Evolutionary conservation across 1,139 yeast species (phyloP).

Genomic region (Eremothecium sinecaudum): DNA sequence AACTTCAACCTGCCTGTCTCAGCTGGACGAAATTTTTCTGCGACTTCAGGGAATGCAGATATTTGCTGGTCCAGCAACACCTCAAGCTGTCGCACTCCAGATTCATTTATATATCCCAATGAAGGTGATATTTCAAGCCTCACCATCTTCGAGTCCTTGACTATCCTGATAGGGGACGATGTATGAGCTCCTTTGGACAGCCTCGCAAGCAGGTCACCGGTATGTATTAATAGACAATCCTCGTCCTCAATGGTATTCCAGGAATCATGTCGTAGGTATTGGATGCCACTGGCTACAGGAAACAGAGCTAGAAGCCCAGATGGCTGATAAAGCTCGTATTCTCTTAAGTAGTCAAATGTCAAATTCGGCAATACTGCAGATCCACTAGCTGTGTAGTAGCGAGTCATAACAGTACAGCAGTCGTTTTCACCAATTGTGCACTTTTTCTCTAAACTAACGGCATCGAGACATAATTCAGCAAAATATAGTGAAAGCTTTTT

Average conservation of each 20-base stretch:
- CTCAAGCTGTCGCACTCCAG: conserved; percentile 11
- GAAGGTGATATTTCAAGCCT: conserved; percentile 21
- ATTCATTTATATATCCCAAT: conserved; percentile 10
- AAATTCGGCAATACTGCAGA: conserved; percentile 5
- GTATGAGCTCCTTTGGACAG: conserved; percentile 20
- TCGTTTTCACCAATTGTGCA: conserved; percentile 7
- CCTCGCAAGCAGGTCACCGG: conserved; percentile 20
- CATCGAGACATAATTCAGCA: conserved; percentile 16
- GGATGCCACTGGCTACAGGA: conserved; percentile 22
- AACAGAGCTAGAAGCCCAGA: conserved; percentile 23
- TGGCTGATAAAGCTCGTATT: conserved; percentile 13
- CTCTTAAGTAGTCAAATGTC: conserved; percentile 15
- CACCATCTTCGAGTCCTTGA: conserved; percentile 14
- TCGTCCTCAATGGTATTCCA: conserved; percentile 24
- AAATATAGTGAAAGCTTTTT: conserved; percentile 20
- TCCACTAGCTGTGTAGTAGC: conserved; percentile 13
- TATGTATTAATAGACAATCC: conserved; percentile 26
- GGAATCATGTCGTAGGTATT: conserved; percentile 20
- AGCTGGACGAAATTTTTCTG: conserved; percentile 16
- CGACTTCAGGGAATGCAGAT: conserved; percentile 20
- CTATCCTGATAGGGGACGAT: conserved; percentile 20
- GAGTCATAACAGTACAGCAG: conserved; percentile 15
- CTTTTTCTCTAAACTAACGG: conserved; percentile 9
- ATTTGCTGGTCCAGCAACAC: conserved; percentile 19
- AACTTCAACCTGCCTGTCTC: conserved; percentile 15